Conservation (phyloP, 2,329 filamentous ascomycete species). For the Arthrobotrys entomopaga region DNA sequence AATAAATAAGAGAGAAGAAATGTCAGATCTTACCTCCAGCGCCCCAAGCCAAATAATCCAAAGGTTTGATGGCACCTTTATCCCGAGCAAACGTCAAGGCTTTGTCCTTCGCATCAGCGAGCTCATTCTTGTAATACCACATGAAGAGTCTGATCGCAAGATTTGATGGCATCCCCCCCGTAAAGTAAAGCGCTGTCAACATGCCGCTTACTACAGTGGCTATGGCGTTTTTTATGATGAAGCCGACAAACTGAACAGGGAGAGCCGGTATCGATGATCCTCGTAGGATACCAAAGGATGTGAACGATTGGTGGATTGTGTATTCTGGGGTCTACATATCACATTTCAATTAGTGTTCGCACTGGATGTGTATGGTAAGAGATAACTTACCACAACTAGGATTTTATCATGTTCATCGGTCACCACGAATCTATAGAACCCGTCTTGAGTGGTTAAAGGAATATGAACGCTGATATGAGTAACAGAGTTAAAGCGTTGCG, state of each 20-base stretch:
- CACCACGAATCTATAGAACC: slow-evolving; percentile 52
- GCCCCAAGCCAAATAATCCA: slow-evolving; percentile 52
- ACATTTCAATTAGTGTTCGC: background rate
- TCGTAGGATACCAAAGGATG: slow-evolving; percentile 46
- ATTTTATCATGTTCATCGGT: slow-evolving; percentile 52
- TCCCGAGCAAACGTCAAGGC: slow-evolving; percentile 44
- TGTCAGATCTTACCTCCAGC: slow-evolving; percentile 38
- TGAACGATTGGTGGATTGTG: slow-evolving; percentile 50
- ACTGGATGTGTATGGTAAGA: background rate
- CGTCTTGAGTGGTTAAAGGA: slow-evolving; percentile 50
- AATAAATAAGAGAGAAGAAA: background rate
- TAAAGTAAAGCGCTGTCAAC: slow-evolving; percentile 44
- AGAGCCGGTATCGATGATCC: slow-evolving; percentile 48
- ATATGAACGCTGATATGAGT: slow-evolving; percentile 49
- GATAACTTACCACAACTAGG: slow-evolving; percentile 40
- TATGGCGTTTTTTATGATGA: slow-evolving; percentile 43
- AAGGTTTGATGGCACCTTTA: slow-evolving; percentile 46
- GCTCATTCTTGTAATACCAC: slow-evolving; percentile 52
- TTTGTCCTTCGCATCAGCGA: slow-evolving; percentile 49
- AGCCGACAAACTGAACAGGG: slow-evolving; percentile 48
- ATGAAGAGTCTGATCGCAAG: slow-evolving; percentile 46
- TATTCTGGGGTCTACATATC: slow-evolving; percentile 43
- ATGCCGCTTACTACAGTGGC: slow-evolving; percentile 45
- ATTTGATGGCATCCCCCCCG: slow-evolving; percentile 45
- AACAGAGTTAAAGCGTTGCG: slow-evolving; percentile 33